Percentiles rank a stretch among this genome's conserved stretches.
Evolutionary conservation across 2,329 filamentous ascomycete species (phyloP).

Genomic region (Fusarium chaquense): DNA sequence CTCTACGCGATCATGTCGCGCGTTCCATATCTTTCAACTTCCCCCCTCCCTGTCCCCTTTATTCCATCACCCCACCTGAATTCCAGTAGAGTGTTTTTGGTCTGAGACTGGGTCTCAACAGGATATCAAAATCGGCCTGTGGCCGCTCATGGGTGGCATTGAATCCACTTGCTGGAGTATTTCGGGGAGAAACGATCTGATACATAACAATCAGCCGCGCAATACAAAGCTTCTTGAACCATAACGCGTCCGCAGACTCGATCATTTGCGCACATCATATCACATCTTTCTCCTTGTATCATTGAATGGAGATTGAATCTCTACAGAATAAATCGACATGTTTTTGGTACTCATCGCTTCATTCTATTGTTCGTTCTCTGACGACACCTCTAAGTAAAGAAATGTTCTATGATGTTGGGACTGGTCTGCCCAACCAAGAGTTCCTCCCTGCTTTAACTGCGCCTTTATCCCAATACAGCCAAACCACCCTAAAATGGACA

Average conservation of each 20-base stretch:
- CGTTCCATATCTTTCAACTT: slow-evolving; percentile 5
- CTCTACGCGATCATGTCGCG: slow-evolving; percentile 45
- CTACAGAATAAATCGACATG: background rate
- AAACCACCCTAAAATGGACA: slow-evolving; percentile 28
- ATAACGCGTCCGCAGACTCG: slow-evolving; percentile 2
- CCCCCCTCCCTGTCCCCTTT: slow-evolving; percentile 25
- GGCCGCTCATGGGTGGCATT: slow-evolving; percentile 15
- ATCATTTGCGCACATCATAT: background rate
- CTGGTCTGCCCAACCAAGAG: slow-evolving; percentile 14
- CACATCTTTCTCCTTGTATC: no score
- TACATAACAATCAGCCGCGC: slow-evolving; percentile 23
- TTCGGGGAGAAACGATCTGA: background rate
- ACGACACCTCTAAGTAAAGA: slow-evolving; percentile 39
- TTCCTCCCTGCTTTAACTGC: slow-evolving; percentile 37
- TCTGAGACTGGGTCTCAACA: slow-evolving; percentile 27
- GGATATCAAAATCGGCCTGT: slow-evolving; percentile 26
- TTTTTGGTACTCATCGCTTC: slow-evolving; percentile 40
- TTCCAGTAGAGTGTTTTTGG: slow-evolving; percentile 36
- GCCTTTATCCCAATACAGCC: slow-evolving; percentile 34
- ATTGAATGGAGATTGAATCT: background rate
- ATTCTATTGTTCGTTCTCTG: slow-evolving; percentile 37
- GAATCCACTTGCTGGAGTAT: background rate
- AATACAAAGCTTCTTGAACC: background rate
- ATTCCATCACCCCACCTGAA: slow-evolving; percentile 27
- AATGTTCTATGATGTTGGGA: slow-evolving; percentile 40